Percentiles rank a stretch among this genome's conserved stretches.
These are phyloP conservation scores for Cornus kousa DNA, from an alignment of 148 eudicot species.

Conservation along the genomic window DNA sequence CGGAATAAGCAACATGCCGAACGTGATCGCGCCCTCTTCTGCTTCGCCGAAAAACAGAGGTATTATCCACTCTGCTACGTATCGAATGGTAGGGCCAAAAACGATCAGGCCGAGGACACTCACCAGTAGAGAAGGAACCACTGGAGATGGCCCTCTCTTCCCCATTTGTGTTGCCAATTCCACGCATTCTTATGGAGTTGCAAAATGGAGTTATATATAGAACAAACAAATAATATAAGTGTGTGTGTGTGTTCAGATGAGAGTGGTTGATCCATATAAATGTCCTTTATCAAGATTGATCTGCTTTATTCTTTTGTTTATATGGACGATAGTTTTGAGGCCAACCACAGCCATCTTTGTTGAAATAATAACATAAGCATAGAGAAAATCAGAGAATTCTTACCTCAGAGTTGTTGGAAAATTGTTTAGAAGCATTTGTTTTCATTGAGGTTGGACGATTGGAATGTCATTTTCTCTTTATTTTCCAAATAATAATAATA, in stretches of 20 bases:
- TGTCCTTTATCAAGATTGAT: neutral
- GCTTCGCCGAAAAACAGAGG: constrained; percentile 15
- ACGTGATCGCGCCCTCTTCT: constrained; percentile 5
- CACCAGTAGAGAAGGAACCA: constrained; percentile 30
- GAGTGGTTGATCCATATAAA: constrained; percentile 12
- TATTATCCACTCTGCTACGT: neutral
- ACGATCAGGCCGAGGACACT: constrained; percentile 14
- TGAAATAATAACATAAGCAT: neutral
- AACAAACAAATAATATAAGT: too few relatives aligned
- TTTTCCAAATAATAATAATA: neutral
- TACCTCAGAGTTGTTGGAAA: neutral
- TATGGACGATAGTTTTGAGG: neutral
- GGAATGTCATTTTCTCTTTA: too few relatives aligned
- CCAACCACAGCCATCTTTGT: constrained; percentile 12
- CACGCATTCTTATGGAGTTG: neutral
- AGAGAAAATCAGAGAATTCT: neutral
- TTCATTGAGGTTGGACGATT: too few relatives aligned
- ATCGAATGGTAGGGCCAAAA: constrained; percentile 5
- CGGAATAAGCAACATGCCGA: constrained; percentile 14
- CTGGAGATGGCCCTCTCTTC: constrained; percentile 39
- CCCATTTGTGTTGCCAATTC: constrained; percentile 15
- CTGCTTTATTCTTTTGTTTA: neutral
- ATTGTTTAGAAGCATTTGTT: neutral
- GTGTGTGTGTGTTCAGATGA: neutral
- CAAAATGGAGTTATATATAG: neutral